Base-by-base conservation (phyloP, 2,329 filamentous ascomycete genomes). In the Phialophora chinensis region DNA sequence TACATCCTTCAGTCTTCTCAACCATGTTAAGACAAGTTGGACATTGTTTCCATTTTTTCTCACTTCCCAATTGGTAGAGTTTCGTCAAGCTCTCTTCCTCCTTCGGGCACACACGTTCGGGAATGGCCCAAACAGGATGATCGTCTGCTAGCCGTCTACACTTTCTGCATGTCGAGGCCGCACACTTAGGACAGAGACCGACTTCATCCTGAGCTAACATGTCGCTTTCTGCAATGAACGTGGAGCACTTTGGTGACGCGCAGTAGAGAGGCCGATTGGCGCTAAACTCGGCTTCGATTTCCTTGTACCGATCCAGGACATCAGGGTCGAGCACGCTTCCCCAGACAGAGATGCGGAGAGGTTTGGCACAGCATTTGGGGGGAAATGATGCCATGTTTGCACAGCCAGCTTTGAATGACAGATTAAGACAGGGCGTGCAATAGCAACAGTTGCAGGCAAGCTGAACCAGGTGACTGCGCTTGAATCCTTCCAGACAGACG, bases 1-100 rank as follows among this genome's bases (percentile, higher is more conserved):
- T 52, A 44, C 70, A 72, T 4, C 70, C 70, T 4, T 60, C 64
- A 10, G 35, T 63, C 25, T 64, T 68, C 55, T 72, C 70, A 29
- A 69, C 63, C 66, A 69, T 63, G 44, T 44, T 63, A 54, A 55
- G 61, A 62, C 70, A 72, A 17, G 60, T 65, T 14, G 68, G 70
- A 55, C 70, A 72, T 60, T 68, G 66, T 57, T 63, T 65, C 70
- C 70, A 72, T 42, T 64, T 63, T 38, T 70, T 59, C 20, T 62
- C 53, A n/a, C 33, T 42, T 23, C 57, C 55, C 14, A 72, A 29
- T 7, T 47, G 53, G 20, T 49, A 63, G 42, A 69, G 55, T 25
- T 62, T 65, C 10, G 14, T 11, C 8, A 59, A 33, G 33, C 47
- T 54, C 6, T n/a, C 58, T 58, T 65, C 62, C 17, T 50, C 58